Conservation (phyloP, 176 grass and related monocot genomes). For the Luzula sylvatica region DNA sequence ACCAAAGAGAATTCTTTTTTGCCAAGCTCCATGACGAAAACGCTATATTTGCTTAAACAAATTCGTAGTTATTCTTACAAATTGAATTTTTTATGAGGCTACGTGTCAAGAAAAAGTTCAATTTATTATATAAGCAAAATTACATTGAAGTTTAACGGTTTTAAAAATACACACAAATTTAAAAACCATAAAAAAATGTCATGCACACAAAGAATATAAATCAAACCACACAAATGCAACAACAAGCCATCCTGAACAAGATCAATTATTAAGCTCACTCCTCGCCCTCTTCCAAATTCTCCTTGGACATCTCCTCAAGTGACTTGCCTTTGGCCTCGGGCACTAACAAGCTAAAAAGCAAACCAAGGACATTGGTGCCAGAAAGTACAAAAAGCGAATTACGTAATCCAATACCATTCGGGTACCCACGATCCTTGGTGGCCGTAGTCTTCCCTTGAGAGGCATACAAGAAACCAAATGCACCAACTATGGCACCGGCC, state of each 20-base stretch:
- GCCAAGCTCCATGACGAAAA: no score
- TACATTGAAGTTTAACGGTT: no score
- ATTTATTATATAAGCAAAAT: no score
- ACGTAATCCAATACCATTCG: conserved; percentile 36
- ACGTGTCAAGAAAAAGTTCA: no score
- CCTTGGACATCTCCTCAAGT: conserved; percentile 50
- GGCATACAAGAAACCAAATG: conserved; percentile 65
- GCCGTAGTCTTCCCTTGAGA: conserved; percentile 30
- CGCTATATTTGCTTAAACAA: no score
- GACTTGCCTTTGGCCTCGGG: conserved; percentile 53
- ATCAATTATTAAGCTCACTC: background rate
- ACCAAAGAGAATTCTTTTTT: no score
- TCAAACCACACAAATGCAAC: background rate
- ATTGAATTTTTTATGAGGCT: no score
- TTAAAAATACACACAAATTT: no score
- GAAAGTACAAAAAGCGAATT: conserved; percentile 62
- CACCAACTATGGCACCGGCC: conserved; percentile 56
- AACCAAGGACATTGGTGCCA: conserved; percentile 36
- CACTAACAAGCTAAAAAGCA: conserved; percentile 41
- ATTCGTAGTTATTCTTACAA: no score
- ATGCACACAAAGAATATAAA: background rate
- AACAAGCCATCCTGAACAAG: no score
- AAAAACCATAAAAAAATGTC: conserved; percentile 8
- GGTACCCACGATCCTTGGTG: conserved; percentile 29
- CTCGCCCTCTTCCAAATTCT: conserved; percentile 22